Evolutionary conservation across 768 basidiomycete genomes (phyloP).

Genomic region (Leccinum truebloodii): DNA sequence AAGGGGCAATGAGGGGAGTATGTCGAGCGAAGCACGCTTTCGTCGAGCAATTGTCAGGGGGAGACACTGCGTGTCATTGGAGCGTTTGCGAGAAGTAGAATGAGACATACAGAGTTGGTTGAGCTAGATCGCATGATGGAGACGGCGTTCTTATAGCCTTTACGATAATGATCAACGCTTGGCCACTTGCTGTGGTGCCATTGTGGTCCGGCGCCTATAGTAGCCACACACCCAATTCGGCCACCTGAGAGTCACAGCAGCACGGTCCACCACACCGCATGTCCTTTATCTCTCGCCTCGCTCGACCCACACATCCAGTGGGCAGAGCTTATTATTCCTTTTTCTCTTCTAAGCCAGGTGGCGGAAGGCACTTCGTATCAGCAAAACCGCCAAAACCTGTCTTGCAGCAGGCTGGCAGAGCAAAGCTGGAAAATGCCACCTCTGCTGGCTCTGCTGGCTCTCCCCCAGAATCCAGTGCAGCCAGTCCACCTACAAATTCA

Average conservation of each 20-base stretch:
- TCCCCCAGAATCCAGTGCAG: constrained; percentile 30
- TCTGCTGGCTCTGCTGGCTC: constrained; percentile 30
- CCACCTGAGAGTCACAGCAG: not conserved
- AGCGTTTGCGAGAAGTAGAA: not conserved
- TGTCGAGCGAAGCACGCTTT: constrained; percentile 21
- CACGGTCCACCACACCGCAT: constrained; percentile 32
- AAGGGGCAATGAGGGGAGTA: constrained; percentile 38
- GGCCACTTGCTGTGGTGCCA: constrained; percentile 1
- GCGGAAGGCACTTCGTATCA: constrained; percentile 72
- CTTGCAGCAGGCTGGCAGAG: constrained; percentile 33
- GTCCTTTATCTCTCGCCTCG: constrained; percentile 52
- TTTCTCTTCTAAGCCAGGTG: constrained; percentile 78
- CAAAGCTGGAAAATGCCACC: constrained; percentile 45
- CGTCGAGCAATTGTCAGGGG: constrained; percentile 1
- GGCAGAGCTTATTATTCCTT: constrained; percentile 73
- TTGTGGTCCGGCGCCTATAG: not conserved
- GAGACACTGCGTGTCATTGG: not conserved
- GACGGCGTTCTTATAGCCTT: not conserved
- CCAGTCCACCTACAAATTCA: constrained; percentile 17
- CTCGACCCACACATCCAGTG: constrained; percentile 47
- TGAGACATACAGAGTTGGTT: constrained; percentile 10
- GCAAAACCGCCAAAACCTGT: constrained; percentile 61
- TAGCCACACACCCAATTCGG: not conserved
- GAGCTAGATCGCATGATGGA: not conserved
- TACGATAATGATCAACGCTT: too few relatives aligned